A percentile compares a stretch with the other conserved stretches of the same genome.
Evolutionary conservation across 371 early-diverging fungal species (phyloP).

Genomic region (Mucor plumbeus): DNA sequence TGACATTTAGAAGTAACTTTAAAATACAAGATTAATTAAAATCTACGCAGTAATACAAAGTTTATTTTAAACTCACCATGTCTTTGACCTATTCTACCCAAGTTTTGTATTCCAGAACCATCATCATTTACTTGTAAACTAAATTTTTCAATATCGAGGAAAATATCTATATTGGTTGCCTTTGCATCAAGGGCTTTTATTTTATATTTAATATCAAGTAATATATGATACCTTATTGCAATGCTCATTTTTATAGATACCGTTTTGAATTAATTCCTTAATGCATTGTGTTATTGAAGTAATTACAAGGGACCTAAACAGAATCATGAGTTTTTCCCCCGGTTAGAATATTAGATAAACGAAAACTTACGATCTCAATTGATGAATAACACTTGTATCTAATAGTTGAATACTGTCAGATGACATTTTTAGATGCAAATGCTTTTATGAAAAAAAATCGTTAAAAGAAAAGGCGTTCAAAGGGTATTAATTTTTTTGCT

Average conservation of each 20-base stretch:
- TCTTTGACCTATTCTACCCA: constrained; percentile 56
- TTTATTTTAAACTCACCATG: constrained; percentile 48
- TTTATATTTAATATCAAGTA: background rate
- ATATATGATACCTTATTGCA: too few relatives aligned
- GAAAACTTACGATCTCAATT: constrained; percentile 38
- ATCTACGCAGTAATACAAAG: background rate
- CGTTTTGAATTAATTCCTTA: constrained; percentile 66
- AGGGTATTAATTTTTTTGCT: too few relatives aligned
- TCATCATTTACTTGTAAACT: constrained; percentile 68
- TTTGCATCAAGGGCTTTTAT: constrained; percentile 63
- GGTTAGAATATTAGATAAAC: background rate
- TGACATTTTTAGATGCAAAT: background rate
- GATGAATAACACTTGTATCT: constrained; percentile 29
- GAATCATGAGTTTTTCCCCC: background rate
- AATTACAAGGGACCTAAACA: constrained; percentile 51
- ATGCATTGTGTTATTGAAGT: constrained; percentile 59
- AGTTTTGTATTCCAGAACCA: constrained; percentile 63
- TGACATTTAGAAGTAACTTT: constrained; percentile 64
- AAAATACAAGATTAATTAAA: background rate
- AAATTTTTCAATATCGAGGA: constrained; percentile 48
- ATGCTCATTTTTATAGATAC: constrained; percentile 26
- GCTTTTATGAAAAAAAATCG: background rate
- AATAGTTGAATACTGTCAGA: constrained; percentile 18
- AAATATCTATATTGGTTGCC: constrained; percentile 57
- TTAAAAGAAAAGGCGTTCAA: background rate